A percentile compares a stretch with the other conserved stretches of the same genome.
phyloP scores from a whole-genome alignment of 2,329 filamentous ascomycete genomes.

The Diaporthe destruens region DNA sequence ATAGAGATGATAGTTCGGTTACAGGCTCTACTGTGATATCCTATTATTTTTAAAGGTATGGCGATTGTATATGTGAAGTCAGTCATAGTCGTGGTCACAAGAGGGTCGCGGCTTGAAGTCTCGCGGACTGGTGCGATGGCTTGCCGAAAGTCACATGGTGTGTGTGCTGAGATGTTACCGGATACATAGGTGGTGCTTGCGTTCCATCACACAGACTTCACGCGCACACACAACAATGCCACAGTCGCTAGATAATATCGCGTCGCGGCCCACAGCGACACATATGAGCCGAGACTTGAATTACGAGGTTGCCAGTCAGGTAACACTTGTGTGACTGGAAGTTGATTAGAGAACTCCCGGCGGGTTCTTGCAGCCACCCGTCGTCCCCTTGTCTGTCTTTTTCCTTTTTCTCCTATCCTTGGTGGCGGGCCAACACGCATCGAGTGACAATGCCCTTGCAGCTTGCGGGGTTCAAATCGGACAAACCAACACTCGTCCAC shows the following conservation, averaged over 20 bases:
- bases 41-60: no score
- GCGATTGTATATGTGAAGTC: no score
- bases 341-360: background rate
- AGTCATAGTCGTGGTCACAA: no score
- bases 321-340: slow-evolving; percentile 20
- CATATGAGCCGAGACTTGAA: background rate
- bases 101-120: no score
- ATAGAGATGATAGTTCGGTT: no score
- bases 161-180: background rate
- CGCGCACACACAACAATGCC: background rate
- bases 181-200: no score
- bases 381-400: background rate
- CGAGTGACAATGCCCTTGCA: slow-evolving; percentile 10
- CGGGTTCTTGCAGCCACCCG: slow-evolving; percentile 27
- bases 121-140: background rate
- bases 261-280: background rate
- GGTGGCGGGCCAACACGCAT: background rate
- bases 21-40: no score
- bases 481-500: background rate
- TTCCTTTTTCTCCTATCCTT: background rate
- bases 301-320: background rate
- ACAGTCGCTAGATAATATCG: background rate
- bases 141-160: background rate
- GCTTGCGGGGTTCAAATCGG: background rate
- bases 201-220: background rate